Evolutionary conservation across 345 rosid species (phyloP).

Genomic region (Dipteronia sinensis): DNA sequence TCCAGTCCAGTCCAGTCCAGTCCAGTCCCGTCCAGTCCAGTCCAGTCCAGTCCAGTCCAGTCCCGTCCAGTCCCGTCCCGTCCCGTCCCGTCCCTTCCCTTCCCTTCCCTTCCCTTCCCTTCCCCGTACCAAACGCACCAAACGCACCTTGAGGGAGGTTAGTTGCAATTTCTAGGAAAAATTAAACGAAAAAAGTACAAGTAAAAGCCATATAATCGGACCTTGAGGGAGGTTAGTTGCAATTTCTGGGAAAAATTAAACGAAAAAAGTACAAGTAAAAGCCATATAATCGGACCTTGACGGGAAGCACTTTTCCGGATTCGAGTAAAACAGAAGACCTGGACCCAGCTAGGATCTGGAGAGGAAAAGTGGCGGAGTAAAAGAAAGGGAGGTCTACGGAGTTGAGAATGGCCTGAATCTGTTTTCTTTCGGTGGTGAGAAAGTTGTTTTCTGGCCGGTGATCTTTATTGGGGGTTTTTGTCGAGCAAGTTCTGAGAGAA

Average conservation of each 20-base stretch:
- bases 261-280: not conserved
- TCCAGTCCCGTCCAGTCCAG: too few species aligned
- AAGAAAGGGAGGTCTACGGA: constrained; percentile 66
- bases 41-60: too few species aligned
- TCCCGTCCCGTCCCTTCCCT: too few species aligned
- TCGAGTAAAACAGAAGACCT: constrained; percentile 66
- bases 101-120: too few species aligned
- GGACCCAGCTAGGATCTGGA: constrained; percentile 84
- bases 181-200: too few species aligned
- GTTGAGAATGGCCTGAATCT: constrained; percentile 66
- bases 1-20: too few species aligned
- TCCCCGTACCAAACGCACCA: too few species aligned
- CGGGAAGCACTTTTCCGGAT: constrained; percentile 77
- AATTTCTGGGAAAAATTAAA: not conserved
- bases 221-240: too few species aligned
- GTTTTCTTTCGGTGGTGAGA: constrained; percentile 67
- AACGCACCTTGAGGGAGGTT: too few species aligned
- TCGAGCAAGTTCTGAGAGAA: constrained; percentile 59
- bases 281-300: constrained; percentile 49
- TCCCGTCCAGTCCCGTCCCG: too few species aligned
- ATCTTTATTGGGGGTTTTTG: constrained; percentile 32
- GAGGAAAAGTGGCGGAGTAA: constrained; percentile 75
- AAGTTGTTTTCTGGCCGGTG: constrained; percentile 65
- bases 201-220: too few species aligned
- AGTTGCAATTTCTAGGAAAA: too few species aligned